These are phyloP conservation scores for Diaporthe capsici DNA, from an alignment of 2,329 filamentous ascomycete genomes.

Conservation along the genomic window DNA sequence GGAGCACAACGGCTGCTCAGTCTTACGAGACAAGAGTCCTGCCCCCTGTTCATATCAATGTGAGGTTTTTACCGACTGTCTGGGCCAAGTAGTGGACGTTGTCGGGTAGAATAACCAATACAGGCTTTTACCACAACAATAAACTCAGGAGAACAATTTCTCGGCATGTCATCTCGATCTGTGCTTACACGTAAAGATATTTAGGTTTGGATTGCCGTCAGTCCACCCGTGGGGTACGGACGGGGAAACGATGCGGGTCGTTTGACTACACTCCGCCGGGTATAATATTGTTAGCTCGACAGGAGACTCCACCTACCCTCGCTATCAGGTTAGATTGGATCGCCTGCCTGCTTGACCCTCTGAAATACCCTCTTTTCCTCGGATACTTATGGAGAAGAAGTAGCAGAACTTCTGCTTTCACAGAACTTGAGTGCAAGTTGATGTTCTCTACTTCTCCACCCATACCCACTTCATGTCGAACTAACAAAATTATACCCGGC, in stretches of 20 bases:
- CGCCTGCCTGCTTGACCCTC: too few relatives aligned
- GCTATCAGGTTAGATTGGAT: too few relatives aligned
- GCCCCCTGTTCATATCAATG: not conserved
- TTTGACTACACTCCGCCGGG: not conserved
- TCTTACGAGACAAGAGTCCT: not conserved
- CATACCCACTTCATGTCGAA: too few relatives aligned
- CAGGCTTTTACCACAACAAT: not conserved
- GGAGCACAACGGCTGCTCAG: not conserved
- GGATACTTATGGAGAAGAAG: too few relatives aligned
- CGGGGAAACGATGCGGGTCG: not conserved
- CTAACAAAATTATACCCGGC: too few relatives aligned
- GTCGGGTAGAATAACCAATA: not conserved
- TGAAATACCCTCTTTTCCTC: too few relatives aligned
- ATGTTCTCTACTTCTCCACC: too few relatives aligned
- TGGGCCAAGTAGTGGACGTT: not conserved
- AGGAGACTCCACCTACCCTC: too few relatives aligned
- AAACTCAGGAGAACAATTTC: not conserved
- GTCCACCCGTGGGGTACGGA: conserved; percentile 13
- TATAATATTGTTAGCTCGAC: too few relatives aligned
- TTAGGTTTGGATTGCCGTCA: conserved; percentile 3
- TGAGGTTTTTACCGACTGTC: not conserved
- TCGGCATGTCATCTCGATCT: not conserved
- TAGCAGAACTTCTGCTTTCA: too few relatives aligned
- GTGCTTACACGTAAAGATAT: not conserved
- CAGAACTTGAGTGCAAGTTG: too few relatives aligned